Evolutionary conservation across 176 grass and related monocot species (phyloP).

Genomic region (Carex scoparia): DNA sequence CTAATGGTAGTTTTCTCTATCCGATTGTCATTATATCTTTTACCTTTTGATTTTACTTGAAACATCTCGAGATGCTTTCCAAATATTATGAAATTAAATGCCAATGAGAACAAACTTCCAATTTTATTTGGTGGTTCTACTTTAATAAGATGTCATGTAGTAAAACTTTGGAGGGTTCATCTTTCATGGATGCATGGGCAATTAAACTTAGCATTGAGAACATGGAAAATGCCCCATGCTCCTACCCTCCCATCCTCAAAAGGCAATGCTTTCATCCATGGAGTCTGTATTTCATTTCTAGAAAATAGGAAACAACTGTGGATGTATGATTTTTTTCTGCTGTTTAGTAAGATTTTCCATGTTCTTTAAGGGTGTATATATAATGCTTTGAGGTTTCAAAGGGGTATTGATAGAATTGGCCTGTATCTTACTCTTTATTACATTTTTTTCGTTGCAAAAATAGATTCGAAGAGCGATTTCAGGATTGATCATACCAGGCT

Average conservation of each 20-base stretch:
- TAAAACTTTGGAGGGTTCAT: not conserved
- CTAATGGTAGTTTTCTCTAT: no score
- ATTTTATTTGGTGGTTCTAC: not conserved
- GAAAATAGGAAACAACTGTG: not conserved
- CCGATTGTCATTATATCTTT: no score
- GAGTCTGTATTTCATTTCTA: not conserved
- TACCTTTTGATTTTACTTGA: not conserved
- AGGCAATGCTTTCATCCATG: not conserved
- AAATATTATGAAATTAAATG: not conserved
- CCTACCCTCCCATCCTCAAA: not conserved
- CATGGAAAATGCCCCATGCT: not conserved
- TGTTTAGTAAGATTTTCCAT: constrained; percentile 8
- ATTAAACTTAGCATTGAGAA: not conserved
- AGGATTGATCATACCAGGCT: constrained; percentile 77
- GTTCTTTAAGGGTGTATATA: not conserved
- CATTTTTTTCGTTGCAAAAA: constrained; percentile 9
- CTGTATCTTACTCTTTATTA: not conserved
- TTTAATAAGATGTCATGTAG: not conserved
- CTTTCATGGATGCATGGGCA: not conserved
- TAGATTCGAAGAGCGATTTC: constrained; percentile 54
- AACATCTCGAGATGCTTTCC: not conserved
- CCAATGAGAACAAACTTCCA: not conserved
- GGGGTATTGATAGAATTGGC: not conserved
- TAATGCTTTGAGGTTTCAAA: not conserved
- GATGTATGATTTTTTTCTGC: not conserved